Conservation (phyloP, 352 stramenopile genomes). For the Globisporangium cystogenes region DNA sequence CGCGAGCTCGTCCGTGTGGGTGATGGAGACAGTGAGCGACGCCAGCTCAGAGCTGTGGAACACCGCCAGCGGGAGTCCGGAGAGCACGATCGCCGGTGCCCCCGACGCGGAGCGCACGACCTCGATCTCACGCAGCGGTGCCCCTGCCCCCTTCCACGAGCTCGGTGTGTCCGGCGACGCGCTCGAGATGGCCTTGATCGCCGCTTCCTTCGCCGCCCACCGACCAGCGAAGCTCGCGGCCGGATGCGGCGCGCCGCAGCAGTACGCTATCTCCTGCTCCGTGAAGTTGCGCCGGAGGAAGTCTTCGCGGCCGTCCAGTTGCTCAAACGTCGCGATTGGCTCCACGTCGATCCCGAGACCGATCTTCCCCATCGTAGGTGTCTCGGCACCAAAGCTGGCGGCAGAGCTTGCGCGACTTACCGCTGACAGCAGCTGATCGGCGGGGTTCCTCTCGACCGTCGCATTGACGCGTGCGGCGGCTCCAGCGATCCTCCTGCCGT, state of each 20-base stretch:
- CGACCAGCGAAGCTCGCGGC: constrained; percentile 81
- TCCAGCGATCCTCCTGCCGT: constrained; percentile 24
- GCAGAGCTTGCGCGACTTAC: not conserved
- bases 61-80: constrained; percentile 64
- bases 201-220: constrained; percentile 88
- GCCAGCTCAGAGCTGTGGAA: constrained; percentile 67
- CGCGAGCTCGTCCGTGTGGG: constrained; percentile 83
- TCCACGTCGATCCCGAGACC: constrained; percentile 79
- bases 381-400: constrained; percentile 1
- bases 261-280: constrained; percentile 82
- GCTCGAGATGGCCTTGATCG: constrained; percentile 89
- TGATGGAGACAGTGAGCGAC: constrained; percentile 84
- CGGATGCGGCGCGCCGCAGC: constrained; percentile 70
- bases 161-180: constrained; percentile 54
- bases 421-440: not conserved
- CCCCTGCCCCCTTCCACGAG: constrained; percentile 66
- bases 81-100: constrained; percentile 67
- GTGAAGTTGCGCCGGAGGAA: constrained; percentile 89
- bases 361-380: constrained; percentile 45
- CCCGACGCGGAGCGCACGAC: constrained; percentile 76
- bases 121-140: constrained; percentile 81
- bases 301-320: constrained; percentile 68
- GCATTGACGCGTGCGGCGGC: constrained; percentile 13
- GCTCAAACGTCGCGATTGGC: constrained; percentile 78
- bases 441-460: not conserved